Base-by-base conservation (phyloP, 441 rosid species). In the Adansonia rubrostipa region DNA sequence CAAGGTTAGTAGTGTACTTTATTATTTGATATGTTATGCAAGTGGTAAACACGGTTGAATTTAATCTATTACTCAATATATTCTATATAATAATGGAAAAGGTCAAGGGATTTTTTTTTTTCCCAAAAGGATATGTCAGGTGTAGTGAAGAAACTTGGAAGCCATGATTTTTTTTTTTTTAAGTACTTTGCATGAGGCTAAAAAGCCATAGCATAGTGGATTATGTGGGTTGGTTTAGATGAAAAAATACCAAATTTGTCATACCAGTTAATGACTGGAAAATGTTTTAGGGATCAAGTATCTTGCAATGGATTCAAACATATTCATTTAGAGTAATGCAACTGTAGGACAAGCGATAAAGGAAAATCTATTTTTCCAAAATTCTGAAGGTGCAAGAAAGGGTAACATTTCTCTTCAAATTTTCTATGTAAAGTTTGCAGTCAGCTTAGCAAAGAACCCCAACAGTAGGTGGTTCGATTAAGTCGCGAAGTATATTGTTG, bases 191-290 rank as follows among this genome's bases (percentile, higher is more conserved):
- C n/a, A 22, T 10, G 40, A 4, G 65, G 40, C 11, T 22, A 61
- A 61, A 9, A 24, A 61, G 65, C 24, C n/a, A 9, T 10, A 11
- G 42, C 40, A 24, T 61, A 60, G 15, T 22, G 42, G 15, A 13
- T 24, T 0, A 61, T 61, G 65, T 61, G 42, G 65, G 42, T 61
- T 61, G 65, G 65, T 61, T 61, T 61, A 15, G 65, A 24, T 61
- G 65, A 61, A 61, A 22, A 40, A 61, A 10, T 11, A 15, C 64
- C 36, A 60, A 58, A 61, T 11, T 61, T 10, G 13, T 10, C 1
- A 1, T 60, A 11, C 24, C 40, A 62, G 47, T 44, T 44, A 44
- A 44, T 44, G 47, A 6, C 47, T 44, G 8, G 9, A 44, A 44
- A 8, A 44, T 28, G 66, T 62, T 62, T 62, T 24, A n/a, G 42